Evolutionary conservation across 371 early-diverging fungal genomes (phyloP).

Genomic region (Mortierella sp.): DNA sequence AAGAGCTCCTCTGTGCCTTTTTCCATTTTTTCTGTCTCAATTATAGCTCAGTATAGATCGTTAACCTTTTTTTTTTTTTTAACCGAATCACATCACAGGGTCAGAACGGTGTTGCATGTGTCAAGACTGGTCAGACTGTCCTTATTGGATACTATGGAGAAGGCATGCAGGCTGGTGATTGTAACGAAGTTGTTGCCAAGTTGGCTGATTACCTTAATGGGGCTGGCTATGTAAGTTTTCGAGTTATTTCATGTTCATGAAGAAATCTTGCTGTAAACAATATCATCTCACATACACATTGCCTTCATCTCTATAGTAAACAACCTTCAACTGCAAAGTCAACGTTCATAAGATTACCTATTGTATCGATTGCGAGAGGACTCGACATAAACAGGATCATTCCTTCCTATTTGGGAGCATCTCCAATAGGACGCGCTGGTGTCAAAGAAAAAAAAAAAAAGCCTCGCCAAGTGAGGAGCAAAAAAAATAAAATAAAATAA

Average conservation of each 20-base stretch:
- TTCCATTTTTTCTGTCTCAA: background rate
- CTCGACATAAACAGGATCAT: background rate
- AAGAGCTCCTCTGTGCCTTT: background rate
- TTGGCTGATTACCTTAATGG: constrained; percentile 88
- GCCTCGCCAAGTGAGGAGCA: too few species aligned
- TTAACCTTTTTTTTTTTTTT: constrained; percentile 1
- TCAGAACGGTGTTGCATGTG: constrained; percentile 76
- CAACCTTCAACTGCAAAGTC: background rate
- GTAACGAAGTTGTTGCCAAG: constrained; percentile 82
- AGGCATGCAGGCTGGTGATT: constrained; percentile 77
- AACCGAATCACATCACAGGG: constrained; percentile 60
- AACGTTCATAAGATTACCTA: background rate
- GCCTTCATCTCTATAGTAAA: background rate
- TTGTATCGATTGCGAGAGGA: background rate
- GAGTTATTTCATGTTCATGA: background rate
- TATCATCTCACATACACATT: background rate
- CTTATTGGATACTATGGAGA: constrained; percentile 83
- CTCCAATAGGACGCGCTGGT: too few species aligned
- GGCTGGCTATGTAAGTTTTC: constrained; percentile 72
- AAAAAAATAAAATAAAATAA: background rate
- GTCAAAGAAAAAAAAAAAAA: background rate
- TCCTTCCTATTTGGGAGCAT: background rate
- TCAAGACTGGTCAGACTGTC: constrained; percentile 87
- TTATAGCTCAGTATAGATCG: background rate
- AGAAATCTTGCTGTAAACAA: background rate